A percentile compares a stretch with the other conserved stretches of the same genome.
phyloP scores from a whole-genome alignment of 805 yeast genomes.

The Zygoascus tannicola region DNA sequence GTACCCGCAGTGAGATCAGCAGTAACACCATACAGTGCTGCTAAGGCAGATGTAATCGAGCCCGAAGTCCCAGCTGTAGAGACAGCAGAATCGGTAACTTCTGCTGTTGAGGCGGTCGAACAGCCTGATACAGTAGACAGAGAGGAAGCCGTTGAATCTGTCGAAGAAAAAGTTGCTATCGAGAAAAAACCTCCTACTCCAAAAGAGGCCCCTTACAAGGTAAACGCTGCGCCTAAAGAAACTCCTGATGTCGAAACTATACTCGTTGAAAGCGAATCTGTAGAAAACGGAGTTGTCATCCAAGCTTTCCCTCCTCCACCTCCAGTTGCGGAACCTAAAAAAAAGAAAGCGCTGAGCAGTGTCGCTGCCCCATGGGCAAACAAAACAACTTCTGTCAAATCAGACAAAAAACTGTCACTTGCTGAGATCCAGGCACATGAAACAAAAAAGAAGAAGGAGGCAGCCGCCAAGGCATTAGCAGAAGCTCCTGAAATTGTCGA shows the following conservation, averaged over 20 bases:
- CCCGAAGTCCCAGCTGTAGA: neutral
- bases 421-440: neutral
- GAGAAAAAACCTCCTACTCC: neutral
- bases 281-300: neutral
- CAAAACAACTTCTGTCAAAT: neutral
- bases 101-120: neutral
- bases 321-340: neutral
- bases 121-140: neutral
- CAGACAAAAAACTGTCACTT: neutral
- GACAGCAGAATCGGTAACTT: neutral
- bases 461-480: neutral
- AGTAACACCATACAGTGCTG: neutral
- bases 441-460: constrained; percentile 6
- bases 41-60: neutral
- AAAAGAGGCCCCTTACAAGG: neutral
- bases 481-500: neutral
- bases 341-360: neutral
- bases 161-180: neutral
- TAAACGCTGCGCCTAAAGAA: neutral
- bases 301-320: constrained; percentile 1
- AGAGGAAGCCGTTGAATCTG: neutral
- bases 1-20: neutral
- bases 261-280: neutral
- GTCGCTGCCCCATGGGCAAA: constrained; percentile 7
- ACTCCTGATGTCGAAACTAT: neutral